A percentile compares a stretch with the other conserved stretches of the same genome.
Conservation (phyloP, 345 rosid genomes). For the Lepidium aucheri region DNA sequence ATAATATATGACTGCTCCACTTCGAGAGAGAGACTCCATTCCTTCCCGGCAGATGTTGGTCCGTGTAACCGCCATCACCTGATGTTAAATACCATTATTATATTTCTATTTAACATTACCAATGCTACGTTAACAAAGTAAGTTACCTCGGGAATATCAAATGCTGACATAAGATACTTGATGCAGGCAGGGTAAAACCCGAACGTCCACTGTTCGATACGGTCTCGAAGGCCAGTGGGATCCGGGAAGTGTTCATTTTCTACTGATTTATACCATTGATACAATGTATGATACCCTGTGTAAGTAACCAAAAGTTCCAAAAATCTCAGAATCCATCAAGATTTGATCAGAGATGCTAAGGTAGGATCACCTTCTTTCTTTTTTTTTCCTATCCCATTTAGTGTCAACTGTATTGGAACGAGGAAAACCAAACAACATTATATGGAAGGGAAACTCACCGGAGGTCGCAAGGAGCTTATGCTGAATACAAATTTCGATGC, state of each 20-base stretch:
- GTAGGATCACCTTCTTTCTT: no score
- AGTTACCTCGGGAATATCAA: slow-evolving; percentile 72
- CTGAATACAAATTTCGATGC: slow-evolving; percentile 74
- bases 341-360: neutral
- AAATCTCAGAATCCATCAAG: neutral
- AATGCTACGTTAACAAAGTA: neutral
- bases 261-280: slow-evolving; percentile 82
- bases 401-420: neutral
- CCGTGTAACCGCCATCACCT: slow-evolving; percentile 96
- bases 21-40: slow-evolving; percentile 61
- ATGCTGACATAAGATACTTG: slow-evolving; percentile 92
- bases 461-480: slow-evolving; percentile 84
- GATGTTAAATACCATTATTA: neutral
- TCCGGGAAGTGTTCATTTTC: slow-evolving; percentile 91
- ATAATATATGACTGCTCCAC: slow-evolving; percentile 71
- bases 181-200: slow-evolving; percentile 95
- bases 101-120: neutral
- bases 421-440: neutral
- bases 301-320: neutral
- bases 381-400: neutral
- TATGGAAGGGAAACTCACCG: slow-evolving; percentile 33
- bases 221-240: slow-evolving; percentile 88
- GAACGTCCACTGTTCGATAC: slow-evolving; percentile 87
- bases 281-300: slow-evolving; percentile 80
- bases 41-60: slow-evolving; percentile 73